Base-by-base conservation (phyloP, 495 filamentous ascomycete species). In the Aspergillus homomorphus region DNA sequence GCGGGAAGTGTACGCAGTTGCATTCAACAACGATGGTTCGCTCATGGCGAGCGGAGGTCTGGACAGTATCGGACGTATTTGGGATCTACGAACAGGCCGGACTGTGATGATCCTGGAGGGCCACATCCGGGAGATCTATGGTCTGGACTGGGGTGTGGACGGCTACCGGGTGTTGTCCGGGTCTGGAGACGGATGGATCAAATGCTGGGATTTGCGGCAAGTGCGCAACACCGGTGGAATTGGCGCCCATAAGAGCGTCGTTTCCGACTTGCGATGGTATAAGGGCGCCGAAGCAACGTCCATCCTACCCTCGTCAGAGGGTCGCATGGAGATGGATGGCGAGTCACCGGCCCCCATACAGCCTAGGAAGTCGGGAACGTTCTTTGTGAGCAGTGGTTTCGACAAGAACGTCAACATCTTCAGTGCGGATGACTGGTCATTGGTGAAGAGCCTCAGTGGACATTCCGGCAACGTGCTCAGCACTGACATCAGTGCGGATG, bases 91-190 rank as follows among this genome's bases (percentile, higher is more conserved):
- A 20, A 94, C 92, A 0, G 94, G 94, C 15, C 82, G 94, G 38
- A 96, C 92, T 0, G 89, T 97, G 60, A 98, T 96, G 92, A 89
- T 97, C 54, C 80, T 98, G 4, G 91, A 98, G 63, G 90, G 89
- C 3, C 92, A 97, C 63, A 92, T 97, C 67, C 87, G 91, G 41
- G 92, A 95, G 19, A 95, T 99, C 48, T 91, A 92, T 60, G 92
- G 85, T 1, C 74, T 97, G 16, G 92, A 96, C 68, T 99, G 94
- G 94, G 87, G 89, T 50, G 81, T 86, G 0, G 95, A 99, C 65
- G 92, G 92, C 1, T 87, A 96, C 68, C 85, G 94, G 8, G 85
- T 97, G 16, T 77, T 97, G 6, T 89, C 90, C 7, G 92, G 92
- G 1, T 91, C 89, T n/a, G 92, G 85, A 1, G 94, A 99, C 66